Base-by-base conservation (phyloP, 805 yeast genomes). In the Candida cerambycidarum region DNA sequence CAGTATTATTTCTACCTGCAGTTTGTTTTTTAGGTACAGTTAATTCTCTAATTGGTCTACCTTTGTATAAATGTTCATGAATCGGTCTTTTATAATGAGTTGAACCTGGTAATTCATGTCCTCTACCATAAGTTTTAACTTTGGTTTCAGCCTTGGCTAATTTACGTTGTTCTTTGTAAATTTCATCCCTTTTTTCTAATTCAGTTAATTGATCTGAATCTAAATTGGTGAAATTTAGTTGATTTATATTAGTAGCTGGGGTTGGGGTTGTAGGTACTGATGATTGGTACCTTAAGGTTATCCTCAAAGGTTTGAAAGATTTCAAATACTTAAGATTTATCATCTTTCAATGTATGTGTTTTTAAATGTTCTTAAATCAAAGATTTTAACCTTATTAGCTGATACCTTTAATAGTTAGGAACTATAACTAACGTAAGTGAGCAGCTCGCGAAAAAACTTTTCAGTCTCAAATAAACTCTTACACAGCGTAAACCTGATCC, bases 1-100 rank as follows among this genome's bases (percentile, higher is more conserved):
- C 99, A 3, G 85, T 72, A 64, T 85, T 74, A 63, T 92, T 90
- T 70, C 99, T 83, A 51, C 99, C 99, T 41, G 95, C 85, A 37
- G 82, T 80, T 43, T 79, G 77, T 44, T 80, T 78, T 57, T 78
- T 79, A 13, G 89, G 78, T 25, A 75, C 76, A 0, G 99, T 92
- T 58, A 93, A 74, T 34, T 82, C 80, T 59, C 75, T 74, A 44
- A 85, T 67, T 1, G 98, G 97, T 42, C 83, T 74, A 8, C 97
- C 97, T 58, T 83, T 85, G 77, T 86, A 85, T 48, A 93, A 70
- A 63, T 93, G 86, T 12, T 87, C 84, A 63, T 90, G 90, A 13
- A 89, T 74, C 33, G 98, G 97, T 52, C 82, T 79, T 55, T 89
- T 79, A 73, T 79, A 88, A 89, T 96, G 89, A 56, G 95, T 78